phyloP scores from a whole-genome alignment of 352 stramenopile genomes.

The Phytophthora ohioensis region DNA sequence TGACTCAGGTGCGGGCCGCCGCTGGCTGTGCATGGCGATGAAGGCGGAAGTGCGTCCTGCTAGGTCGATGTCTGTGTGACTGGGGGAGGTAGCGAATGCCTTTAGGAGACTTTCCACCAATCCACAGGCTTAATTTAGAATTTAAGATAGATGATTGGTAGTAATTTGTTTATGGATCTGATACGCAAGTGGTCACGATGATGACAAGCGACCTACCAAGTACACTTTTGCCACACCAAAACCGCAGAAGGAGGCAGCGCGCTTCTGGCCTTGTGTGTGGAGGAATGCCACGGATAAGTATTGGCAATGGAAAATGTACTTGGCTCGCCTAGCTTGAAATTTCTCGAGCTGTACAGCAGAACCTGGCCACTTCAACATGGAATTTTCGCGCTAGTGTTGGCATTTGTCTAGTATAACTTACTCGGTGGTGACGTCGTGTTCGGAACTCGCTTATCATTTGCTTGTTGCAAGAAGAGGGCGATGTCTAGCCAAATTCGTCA shows the following conservation, averaged over 20 bases:
- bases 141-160: neutral
- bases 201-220: neutral
- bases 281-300: too few species aligned
- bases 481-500: too few species aligned
- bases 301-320: too few species aligned
- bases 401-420: too few species aligned
- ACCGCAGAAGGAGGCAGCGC: constrained; percentile 1
- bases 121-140: neutral
- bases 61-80: constrained; percentile 7
- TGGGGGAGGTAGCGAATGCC: constrained; percentile 24
- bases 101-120: constrained; percentile 3
- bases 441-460: too few species aligned
- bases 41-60: neutral
- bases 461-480: too few species aligned
- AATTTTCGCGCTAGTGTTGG: too few species aligned
- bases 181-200: constrained; percentile 2
- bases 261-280: neutral
- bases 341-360: neutral
- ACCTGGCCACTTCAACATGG: too few species aligned
- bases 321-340: neutral
- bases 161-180: neutral
- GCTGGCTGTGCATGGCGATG: constrained; percentile 42
- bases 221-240: too few species aligned
- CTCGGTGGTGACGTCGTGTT: too few species aligned
- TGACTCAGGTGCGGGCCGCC: constrained; percentile 45